Evolutionary conservation across 495 filamentous ascomycete species (phyloP), one percentile per base, ranked within the genome.

Genomic region (Pseudevernia furfuracea): DNA sequence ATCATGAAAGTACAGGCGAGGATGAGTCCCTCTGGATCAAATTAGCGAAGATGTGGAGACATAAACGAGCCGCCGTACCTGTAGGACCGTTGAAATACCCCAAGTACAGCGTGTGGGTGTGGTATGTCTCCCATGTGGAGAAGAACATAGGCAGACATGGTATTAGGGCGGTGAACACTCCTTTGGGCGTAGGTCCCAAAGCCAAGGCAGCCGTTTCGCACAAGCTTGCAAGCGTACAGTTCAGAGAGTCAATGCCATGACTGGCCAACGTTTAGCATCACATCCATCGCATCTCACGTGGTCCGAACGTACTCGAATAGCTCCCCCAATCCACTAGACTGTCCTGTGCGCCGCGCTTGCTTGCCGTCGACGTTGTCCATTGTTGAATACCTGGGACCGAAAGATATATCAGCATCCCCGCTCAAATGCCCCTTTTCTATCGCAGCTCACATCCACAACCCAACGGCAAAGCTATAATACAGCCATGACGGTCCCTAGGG

Each of bases 281-380:
- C n/a, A 63, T 82, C 77, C 69, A 44, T 66, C 59, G 49, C 53
- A 32, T 17, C 14, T 55, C n/a, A 21, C 21, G 36, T 11, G 34
- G 56, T 57, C 11, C 37, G 46, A 63, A 71, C 84, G 68, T 79
- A 88, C 85, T 98, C 94, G 79, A 98, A 98, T 25, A 98, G 84
- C 75, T 98, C 94, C 64, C 94, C 94, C 34, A 98, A 79, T 15
- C 90, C 90, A 71, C 91, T 96, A 48, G 94, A 97, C 19, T 93
- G 96, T 9, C 94, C 93, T 11, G 95, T 98, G 65, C 94, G 82
- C 62, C 94, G 80, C 34, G 94, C 94, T 78, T 98, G 94, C 80
- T 98, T 98, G 63, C 94, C 94, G 74, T 98, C 94, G 46, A 98
- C 87, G 72, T 98, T 98, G 78, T 98, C 94, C 85, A 98, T 88